These are phyloP conservation scores for Diplocarpon mali DNA, from an alignment of 2,329 filamentous ascomycete species.

Conservation along the genomic window DNA sequence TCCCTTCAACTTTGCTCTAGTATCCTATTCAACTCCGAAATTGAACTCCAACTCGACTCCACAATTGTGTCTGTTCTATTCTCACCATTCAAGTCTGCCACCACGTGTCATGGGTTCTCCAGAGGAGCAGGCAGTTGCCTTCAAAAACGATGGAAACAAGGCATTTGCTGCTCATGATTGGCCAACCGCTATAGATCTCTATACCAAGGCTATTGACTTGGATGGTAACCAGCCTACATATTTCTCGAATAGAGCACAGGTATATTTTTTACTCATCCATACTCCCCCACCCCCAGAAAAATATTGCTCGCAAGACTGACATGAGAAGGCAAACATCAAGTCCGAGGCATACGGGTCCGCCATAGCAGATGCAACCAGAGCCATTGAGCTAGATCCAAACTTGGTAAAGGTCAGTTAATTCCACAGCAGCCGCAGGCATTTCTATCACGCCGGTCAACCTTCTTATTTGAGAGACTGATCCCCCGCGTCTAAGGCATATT, in stretches of 20 bases:
- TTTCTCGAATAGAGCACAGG: constrained; percentile 91
- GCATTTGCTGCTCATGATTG: constrained; percentile 85
- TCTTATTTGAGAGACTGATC: background rate
- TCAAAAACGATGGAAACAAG: constrained; percentile 92
- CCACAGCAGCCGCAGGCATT: background rate
- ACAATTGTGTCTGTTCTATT: background rate
- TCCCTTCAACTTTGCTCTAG: background rate
- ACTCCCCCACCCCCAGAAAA: constrained; percentile 8
- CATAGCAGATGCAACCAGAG: constrained; percentile 80
- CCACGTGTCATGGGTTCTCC: constrained; percentile 17
- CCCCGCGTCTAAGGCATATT: constrained; percentile 59
- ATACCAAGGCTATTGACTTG: constrained; percentile 76
- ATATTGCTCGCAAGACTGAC: constrained; percentile 38
- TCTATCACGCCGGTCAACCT: background rate
- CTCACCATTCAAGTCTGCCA: background rate
- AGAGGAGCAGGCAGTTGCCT: constrained; percentile 60
- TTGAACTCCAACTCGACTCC: background rate
- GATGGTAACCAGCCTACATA: constrained; percentile 79
- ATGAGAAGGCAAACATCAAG: constrained; percentile 77
- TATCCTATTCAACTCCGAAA: background rate
- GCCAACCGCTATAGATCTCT: constrained; percentile 68
- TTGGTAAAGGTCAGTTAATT: constrained; percentile 65
- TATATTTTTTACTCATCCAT: constrained; percentile 31
- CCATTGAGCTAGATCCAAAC: constrained; percentile 76
- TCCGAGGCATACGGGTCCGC: constrained; percentile 91